Conservation (phyloP, 352 stramenopile species). For the Phytopythium litorale region DNA sequence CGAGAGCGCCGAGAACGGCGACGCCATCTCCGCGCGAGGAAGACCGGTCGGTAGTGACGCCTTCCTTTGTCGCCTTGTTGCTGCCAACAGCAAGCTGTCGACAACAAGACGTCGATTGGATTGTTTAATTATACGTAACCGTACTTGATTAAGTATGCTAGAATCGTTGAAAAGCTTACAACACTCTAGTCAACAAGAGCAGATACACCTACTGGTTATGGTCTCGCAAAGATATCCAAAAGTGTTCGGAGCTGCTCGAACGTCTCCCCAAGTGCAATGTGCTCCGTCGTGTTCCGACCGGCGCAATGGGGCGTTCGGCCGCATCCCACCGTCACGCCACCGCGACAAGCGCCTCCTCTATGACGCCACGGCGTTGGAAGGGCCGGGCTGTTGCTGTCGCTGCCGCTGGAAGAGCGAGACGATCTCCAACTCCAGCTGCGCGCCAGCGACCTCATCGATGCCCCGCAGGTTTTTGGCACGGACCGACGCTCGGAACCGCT, state of each 20-base stretch:
- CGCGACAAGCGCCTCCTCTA: background rate
- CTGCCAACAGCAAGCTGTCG: too few species aligned
- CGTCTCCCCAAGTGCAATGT: background rate
- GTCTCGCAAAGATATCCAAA: background rate
- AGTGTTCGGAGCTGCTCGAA: background rate
- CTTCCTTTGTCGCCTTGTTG: background rate
- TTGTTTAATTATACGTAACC: background rate
- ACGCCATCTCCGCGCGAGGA: background rate
- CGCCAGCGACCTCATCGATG: constrained; percentile 24
- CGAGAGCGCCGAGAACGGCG: background rate
- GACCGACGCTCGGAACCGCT: constrained; percentile 53
- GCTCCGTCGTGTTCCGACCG: background rate
- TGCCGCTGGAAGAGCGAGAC: constrained; percentile 42
- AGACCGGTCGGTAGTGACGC: background rate
- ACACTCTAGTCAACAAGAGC: background rate
- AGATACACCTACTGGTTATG: background rate
- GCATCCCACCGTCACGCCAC: background rate
- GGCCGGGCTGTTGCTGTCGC: constrained; percentile 9
- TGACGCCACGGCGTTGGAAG: background rate
- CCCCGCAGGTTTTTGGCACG: constrained; percentile 44
- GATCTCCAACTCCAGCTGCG: constrained; percentile 36
- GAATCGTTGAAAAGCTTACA: background rate
- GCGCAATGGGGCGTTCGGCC: background rate
- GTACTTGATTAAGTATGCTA: background rate
- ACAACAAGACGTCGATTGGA: background rate